Percentiles rank a stretch among this genome's conserved stretches.
Evolutionary conservation across 495 filamentous ascomycete genomes (phyloP).

Genomic region (Mytilinidion resinicola): DNA sequence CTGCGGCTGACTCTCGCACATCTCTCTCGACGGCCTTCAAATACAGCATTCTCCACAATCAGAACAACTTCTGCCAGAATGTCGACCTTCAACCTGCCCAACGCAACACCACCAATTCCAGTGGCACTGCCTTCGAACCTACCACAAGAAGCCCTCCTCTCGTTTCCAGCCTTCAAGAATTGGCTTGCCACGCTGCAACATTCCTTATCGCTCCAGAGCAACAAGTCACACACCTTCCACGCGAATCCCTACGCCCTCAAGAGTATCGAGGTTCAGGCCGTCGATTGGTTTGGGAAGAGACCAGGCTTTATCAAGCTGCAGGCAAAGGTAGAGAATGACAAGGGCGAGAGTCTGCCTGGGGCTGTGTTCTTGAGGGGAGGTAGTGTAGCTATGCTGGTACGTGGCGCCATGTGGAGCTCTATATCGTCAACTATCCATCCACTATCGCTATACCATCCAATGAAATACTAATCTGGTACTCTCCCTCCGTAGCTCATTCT

Average conservation of each 20-base stretch:
- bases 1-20: conserved; percentile 5
- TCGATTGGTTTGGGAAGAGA: conserved; percentile 63
- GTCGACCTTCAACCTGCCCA: background rate
- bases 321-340: conserved; percentile 56
- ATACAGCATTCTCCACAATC: background rate
- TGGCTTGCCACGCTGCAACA: conserved; percentile 65
- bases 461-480: conserved; percentile 59
- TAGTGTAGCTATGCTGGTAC: conserved; percentile 73
- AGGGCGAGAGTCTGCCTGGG: conserved; percentile 63
- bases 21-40: background rate
- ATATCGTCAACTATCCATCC: too few relatives aligned
- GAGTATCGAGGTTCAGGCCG: conserved; percentile 63
- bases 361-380: conserved; percentile 75
- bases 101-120: conserved; percentile 3
- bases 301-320: conserved; percentile 77
- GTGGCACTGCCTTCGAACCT: conserved; percentile 16
- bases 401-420: background rate
- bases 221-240: conserved; percentile 62
- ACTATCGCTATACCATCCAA: conserved; percentile 21
- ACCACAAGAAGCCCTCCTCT: conserved; percentile 17
- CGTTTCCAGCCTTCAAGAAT: conserved; percentile 32
- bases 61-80: background rate
- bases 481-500: conserved; percentile 49
- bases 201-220: conserved; percentile 57
- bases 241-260: conserved; percentile 61